phyloP scores from a whole-genome alignment of 2,329 filamentous ascomycete species.

The Gyromitra esculenta region DNA sequence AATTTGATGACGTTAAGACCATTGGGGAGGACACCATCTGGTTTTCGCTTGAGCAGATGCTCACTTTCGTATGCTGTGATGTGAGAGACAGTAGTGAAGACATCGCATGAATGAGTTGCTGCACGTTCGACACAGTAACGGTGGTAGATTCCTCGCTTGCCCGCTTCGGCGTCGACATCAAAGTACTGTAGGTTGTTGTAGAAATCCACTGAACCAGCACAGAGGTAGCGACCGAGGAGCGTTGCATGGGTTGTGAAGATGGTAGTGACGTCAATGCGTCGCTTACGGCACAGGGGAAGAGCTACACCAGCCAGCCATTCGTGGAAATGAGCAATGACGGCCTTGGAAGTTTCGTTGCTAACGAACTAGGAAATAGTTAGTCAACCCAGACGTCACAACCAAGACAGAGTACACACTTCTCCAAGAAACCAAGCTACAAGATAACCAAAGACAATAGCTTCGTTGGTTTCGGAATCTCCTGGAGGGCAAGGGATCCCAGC shows the following conservation, averaged over 20 bases:
- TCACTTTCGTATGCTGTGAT: slow-evolving; percentile 99
- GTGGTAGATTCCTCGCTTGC: slow-evolving; percentile 98
- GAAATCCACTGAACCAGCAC: slow-evolving; percentile 96
- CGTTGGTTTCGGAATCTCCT: slow-evolving; percentile 93
- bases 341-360: slow-evolving; percentile 87
- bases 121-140: slow-evolving; percentile 97
- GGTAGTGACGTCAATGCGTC: slow-evolving; percentile 94
- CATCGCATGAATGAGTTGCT: slow-evolving; percentile 88
- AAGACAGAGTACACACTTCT: slow-evolving; percentile 72
- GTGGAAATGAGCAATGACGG: slow-evolving; percentile 97
- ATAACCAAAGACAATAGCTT: slow-evolving; percentile 97
- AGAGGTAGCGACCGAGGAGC: slow-evolving; percentile 92
- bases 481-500: slow-evolving; percentile 93
- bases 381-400: slow-evolving; percentile 3
- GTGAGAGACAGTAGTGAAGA: slow-evolving; percentile 98
- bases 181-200: slow-evolving; percentile 99
- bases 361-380: slow-evolving; percentile 73
- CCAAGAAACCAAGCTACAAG: slow-evolving; percentile 97
- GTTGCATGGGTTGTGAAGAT: slow-evolving; percentile 99
- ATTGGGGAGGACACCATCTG: slow-evolving; percentile 94
- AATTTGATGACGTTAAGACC: slow-evolving; percentile 99
- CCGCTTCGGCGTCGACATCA: slow-evolving; percentile 94
- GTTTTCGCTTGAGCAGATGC: slow-evolving; percentile 95
- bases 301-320: slow-evolving; percentile 98
- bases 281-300: slow-evolving; percentile 88